phyloP scores from a whole-genome alignment of 768 basidiomycete genomes.

The Boletellus ananas region DNA sequence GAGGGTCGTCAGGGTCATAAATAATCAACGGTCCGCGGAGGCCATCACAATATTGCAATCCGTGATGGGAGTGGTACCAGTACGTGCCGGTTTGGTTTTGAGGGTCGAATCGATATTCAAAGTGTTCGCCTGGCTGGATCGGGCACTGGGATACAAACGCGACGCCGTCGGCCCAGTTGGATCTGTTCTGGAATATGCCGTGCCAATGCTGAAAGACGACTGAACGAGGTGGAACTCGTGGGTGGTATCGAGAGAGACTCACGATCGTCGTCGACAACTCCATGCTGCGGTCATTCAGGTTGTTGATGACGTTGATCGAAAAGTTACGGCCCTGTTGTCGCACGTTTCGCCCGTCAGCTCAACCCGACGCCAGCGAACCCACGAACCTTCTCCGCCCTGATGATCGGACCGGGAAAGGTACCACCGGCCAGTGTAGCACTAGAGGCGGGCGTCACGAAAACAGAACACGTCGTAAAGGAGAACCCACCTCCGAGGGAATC shows the following conservation, averaged over 20 bases:
- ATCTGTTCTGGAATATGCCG: constrained; percentile 31
- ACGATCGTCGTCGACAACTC: constrained; percentile 35
- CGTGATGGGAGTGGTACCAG: constrained; percentile 47
- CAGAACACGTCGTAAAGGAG: background rate
- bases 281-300: constrained; percentile 32
- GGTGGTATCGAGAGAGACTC: constrained; percentile 8
- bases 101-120: constrained; percentile 40
- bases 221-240: background rate
- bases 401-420: constrained; percentile 46
- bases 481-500: constrained; percentile 39
- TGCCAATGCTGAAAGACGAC: constrained; percentile 33
- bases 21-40: constrained; percentile 41
- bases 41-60: constrained; percentile 40
- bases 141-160: constrained; percentile 47
- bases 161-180: constrained; percentile 38
- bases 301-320: constrained; percentile 36
- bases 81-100: constrained; percentile 42
- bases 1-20: constrained; percentile 46
- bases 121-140: constrained; percentile 36
- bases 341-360: background rate
- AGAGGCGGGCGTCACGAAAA: background rate
- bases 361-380: background rate
- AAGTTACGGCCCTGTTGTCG: constrained; percentile 31
- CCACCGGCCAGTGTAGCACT: constrained; percentile 46
- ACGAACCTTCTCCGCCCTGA: constrained; percentile 40